Conservation (phyloP, 805 yeast species). For the Hanseniaspora vineae region DNA sequence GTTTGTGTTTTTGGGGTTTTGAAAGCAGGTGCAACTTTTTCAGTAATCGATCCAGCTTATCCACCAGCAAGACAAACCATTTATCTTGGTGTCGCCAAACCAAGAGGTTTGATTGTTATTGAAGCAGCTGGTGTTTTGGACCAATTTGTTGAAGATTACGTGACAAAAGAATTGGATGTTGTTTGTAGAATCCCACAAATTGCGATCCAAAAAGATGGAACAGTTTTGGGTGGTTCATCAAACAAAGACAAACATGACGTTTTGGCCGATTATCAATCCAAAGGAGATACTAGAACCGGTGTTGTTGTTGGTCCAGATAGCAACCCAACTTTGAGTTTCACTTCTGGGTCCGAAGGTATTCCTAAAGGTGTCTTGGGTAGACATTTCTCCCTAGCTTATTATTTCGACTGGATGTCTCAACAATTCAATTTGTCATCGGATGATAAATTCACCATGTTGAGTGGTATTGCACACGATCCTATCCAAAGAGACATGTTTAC, state of each 20-base stretch:
- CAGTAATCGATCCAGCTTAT: constrained; percentile 97
- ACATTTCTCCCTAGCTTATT: constrained; percentile 91
- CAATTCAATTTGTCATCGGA: constrained; percentile 62
- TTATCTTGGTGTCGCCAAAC: constrained; percentile 86
- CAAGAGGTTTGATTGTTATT: constrained; percentile 79
- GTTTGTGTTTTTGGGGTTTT: constrained; percentile 96
- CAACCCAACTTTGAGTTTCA: constrained; percentile 91
- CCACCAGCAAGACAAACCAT: constrained; percentile 97
- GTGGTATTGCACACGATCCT: constrained; percentile 99
- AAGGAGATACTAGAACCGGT: constrained; percentile 55
- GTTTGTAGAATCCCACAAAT: constrained; percentile 64
- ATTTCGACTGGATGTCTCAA: constrained; percentile 97
- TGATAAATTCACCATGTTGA: constrained; percentile 92
- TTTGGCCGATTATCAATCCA: constrained; percentile 32
- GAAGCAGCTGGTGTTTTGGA: constrained; percentile 81
- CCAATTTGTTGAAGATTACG: constrained; percentile 65
- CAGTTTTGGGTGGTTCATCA: constrained; percentile 44
- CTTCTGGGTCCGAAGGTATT: constrained; percentile 95
- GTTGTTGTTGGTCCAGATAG: constrained; percentile 95
- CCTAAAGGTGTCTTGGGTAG: constrained; percentile 99
- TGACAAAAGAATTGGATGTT: constrained; percentile 58
- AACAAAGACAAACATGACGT: constrained; percentile 30
- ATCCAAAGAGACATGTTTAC: constrained; percentile 99
- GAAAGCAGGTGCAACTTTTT: constrained; percentile 97
- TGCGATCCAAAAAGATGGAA: constrained; percentile 65